Base-by-base conservation (phyloP, 305 asterid genomes). In the Plantago rigida region DNA sequence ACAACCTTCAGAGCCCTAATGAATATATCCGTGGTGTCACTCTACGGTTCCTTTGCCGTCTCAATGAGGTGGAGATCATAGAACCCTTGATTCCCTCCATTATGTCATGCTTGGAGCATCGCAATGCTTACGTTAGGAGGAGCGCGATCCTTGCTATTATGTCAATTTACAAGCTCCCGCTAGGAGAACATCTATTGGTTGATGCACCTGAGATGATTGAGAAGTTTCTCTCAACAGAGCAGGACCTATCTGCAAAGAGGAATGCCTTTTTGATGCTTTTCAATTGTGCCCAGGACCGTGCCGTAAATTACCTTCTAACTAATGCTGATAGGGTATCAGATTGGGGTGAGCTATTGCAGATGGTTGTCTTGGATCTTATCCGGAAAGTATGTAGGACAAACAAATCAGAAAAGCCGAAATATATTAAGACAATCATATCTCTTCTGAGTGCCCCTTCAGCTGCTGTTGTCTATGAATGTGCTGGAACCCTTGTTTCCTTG, bases 131-230 rank as follows among this genome's bases (percentile, higher is more conserved):
- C 54, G 84, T 88, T 41, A 71, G 98, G 74, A 82, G 87, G 76
- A 84, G 78, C 67, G 98, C 96, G 11, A 84, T 91, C 73, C 95
- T 88, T 71, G 95, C 98, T 44, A 85, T 91, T 73, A 91, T 88
- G 98, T 71, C 96, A 9, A 87, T 91, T 47, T 88, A 82, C 84
- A 88, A 79, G 78, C 94, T 91, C 64, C 94, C 80, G 14, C 93
- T 88, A 1, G 96, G 98, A 0, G 96, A 91, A 69, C 95, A 91
- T 65, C 86, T 91, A 28, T 63, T 91, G 89, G 87, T 81, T 48
- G 98, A 91, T 74, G 98, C 98, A 51, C 98, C 98, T 0, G 98
- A 91, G 82, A 86, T 80, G 52, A 81, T 88, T 51, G 96, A 88
- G 81, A 86, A 75, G 71, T 67, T 86, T 73, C 95, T 88, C 63